These are phyloP conservation scores for Zalaria sp. DNA, from an alignment of 2,329 filamentous ascomycete genomes.

Conservation along the genomic window DNA sequence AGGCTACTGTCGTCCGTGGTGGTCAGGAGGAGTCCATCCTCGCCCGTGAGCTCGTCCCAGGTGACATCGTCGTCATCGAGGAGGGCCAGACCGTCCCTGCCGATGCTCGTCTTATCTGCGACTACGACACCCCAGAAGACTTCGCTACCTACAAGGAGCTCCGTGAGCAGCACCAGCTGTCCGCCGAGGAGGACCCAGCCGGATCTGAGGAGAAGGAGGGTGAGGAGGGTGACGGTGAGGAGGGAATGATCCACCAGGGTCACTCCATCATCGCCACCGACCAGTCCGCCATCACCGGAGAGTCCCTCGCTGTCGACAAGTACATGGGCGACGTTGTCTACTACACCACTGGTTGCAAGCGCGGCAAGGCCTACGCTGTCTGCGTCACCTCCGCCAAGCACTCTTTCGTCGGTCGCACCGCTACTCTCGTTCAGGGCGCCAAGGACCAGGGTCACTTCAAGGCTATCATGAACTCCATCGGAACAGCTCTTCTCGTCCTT, in stretches of 20 bases:
- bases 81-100: conserved; percentile 58
- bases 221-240: conserved; percentile 42
- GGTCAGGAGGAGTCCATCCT: conserved; percentile 55
- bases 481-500: conserved; percentile 57
- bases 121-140: conserved; percentile 53
- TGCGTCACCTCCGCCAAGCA: conserved; percentile 52
- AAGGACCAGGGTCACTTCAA: conserved; percentile 69
- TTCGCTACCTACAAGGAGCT: conserved; percentile 55
- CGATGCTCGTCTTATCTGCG: conserved; percentile 59
- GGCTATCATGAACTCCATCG: conserved; percentile 72
- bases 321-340: conserved; percentile 64
- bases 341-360: conserved; percentile 73
- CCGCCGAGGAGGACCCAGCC: conserved; percentile 44
- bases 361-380: conserved; percentile 60
- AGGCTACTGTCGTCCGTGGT: conserved; percentile 52
- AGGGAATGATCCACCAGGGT: conserved; percentile 47
- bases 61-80: conserved; percentile 62
- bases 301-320: conserved; percentile 66
- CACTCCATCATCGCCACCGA: conserved; percentile 57
- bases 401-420: conserved; percentile 67
- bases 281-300: conserved; percentile 70
- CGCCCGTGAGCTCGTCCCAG: conserved; percentile 60
- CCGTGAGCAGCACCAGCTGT: conserved; percentile 35
- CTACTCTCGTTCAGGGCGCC: conserved; percentile 58
- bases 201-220: conserved; percentile 46